These are phyloP conservation scores for peach (Prunus persica) DNA, from an alignment of 306 rosid species.

Conservation along the genomic window DNA sequence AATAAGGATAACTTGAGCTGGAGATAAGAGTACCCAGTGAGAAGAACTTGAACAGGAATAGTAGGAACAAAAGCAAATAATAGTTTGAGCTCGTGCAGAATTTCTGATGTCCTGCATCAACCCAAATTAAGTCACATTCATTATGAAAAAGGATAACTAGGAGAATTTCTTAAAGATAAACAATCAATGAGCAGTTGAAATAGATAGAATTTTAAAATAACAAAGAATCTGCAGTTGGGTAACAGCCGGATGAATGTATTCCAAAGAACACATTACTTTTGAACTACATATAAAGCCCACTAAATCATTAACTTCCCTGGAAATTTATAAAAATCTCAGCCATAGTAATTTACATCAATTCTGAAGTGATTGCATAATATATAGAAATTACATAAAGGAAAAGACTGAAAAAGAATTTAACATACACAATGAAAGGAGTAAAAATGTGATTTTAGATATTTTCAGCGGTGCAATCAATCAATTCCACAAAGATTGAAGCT, in stretches of 20 bases:
- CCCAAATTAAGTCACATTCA: not conserved
- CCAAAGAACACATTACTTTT: not conserved
- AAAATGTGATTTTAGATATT: too few relatives aligned
- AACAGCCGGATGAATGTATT: not conserved
- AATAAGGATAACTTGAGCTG: conserved; percentile 1
- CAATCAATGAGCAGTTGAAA: too few relatives aligned
- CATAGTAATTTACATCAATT: not conserved
- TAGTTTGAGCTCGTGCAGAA: conserved; percentile 51
- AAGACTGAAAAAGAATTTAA: too few relatives aligned
- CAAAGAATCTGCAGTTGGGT: not conserved
- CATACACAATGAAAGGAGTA: too few relatives aligned
- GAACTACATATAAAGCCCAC: not conserved
- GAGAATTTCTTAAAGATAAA: too few relatives aligned
- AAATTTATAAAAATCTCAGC: not conserved
- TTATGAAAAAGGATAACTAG: too few relatives aligned
- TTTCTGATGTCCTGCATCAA: conserved; percentile 58
- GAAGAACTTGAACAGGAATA: conserved; percentile 62
- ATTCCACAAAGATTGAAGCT: not conserved
- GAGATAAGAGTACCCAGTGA: conserved; percentile 50
- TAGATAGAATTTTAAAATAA: too few relatives aligned
- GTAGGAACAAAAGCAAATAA: conserved; percentile 36
- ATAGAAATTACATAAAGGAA: too few relatives aligned
- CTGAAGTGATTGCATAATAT: too few relatives aligned
- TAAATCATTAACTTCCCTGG: not conserved
- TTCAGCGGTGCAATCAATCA: too few relatives aligned